Percentiles rank a stretch among this genome's conserved stretches.
Evolutionary conservation across 192 early-diverging fungal genomes (phyloP).

Genomic region (Entophlyctis luteolus): DNA sequence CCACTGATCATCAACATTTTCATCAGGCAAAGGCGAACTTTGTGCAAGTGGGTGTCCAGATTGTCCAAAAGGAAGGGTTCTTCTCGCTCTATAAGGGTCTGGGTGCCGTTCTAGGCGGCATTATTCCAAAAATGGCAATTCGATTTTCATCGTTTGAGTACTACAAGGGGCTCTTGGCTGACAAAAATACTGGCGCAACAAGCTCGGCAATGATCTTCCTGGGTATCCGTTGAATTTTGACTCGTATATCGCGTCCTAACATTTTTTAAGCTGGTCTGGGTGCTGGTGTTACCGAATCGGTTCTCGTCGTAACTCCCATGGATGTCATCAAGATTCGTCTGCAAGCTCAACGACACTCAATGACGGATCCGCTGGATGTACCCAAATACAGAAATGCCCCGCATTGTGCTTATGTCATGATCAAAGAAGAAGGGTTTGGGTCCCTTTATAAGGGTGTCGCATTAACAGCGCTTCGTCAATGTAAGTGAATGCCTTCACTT

Average conservation of each 20-base stretch:
- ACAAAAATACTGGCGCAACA: conserved; percentile 55
- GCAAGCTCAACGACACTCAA: conserved; percentile 93
- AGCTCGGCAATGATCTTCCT: conserved; percentile 66
- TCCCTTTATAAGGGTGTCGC: conserved; percentile 93
- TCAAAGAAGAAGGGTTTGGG: conserved; percentile 81
- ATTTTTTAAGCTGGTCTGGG: conserved; percentile 75
- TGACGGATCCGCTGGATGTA: conserved; percentile 91
- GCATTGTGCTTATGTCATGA: conserved; percentile 86
- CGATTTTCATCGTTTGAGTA: conserved; percentile 94
- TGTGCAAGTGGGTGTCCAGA: conserved; percentile 77
- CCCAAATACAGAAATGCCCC: conserved; percentile 95
- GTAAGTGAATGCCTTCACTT: conserved; percentile 27
- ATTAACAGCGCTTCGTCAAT: conserved; percentile 88
- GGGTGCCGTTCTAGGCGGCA: conserved; percentile 91
- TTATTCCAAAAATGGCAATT: conserved; percentile 99
- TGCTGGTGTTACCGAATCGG: conserved; percentile 90
- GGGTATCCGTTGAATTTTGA: conserved; percentile 40
- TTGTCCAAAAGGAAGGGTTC: conserved; percentile 81
- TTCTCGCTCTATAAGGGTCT: conserved; percentile 95
- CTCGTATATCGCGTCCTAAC: no score
- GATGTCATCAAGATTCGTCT: conserved; percentile 98
- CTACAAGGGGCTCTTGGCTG: conserved; percentile 79
- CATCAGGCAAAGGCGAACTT: conserved; percentile 56
- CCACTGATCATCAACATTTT: neutral
- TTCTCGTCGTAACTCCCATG: conserved; percentile 96